Evolutionary conservation across 495 filamentous ascomycete species (phyloP).

Genomic region (Penicillium goetzii): DNA sequence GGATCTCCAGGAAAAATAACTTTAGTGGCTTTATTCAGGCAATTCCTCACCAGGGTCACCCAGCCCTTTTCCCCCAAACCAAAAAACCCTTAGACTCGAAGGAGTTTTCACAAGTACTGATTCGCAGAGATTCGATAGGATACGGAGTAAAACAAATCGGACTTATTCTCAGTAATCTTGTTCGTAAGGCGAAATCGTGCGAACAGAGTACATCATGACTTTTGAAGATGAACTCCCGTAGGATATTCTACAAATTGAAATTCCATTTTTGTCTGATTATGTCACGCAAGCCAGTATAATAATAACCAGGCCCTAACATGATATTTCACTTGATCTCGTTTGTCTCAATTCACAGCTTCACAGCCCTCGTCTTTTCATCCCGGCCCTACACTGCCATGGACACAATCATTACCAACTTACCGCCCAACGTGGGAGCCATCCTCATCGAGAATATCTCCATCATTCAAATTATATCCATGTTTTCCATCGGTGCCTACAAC

Average conservation of each 20-base stretch:
- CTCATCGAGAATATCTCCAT: no score
- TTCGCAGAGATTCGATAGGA: not conserved
- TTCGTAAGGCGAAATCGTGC: not conserved
- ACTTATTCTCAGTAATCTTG: not conserved
- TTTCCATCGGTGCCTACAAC: conserved; percentile 3
- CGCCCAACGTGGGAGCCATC: no score
- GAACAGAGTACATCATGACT: conserved; percentile 3
- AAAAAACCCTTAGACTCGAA: not conserved
- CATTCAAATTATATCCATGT: conserved; percentile 1
- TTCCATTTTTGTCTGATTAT: conserved; percentile 4
- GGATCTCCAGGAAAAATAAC: conserved; percentile 1
- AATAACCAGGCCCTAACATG: not conserved
- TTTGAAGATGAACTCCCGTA: not conserved
- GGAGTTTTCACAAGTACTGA: conserved; percentile 4
- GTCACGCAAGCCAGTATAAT: not conserved
- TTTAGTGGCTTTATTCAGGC: not conserved
- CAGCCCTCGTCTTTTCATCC: no score
- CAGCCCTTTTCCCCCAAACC: not conserved
- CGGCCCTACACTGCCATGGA: no score
- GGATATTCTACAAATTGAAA: not conserved
- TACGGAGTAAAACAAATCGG: not conserved
- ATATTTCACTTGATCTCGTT: not conserved
- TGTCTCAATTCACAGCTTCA: no score
- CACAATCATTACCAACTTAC: no score
- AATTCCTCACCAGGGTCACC: not conserved